Evolutionary conservation across 192 early-diverging fungal genomes (phyloP).

Genomic region (Coemansia sp.): DNA sequence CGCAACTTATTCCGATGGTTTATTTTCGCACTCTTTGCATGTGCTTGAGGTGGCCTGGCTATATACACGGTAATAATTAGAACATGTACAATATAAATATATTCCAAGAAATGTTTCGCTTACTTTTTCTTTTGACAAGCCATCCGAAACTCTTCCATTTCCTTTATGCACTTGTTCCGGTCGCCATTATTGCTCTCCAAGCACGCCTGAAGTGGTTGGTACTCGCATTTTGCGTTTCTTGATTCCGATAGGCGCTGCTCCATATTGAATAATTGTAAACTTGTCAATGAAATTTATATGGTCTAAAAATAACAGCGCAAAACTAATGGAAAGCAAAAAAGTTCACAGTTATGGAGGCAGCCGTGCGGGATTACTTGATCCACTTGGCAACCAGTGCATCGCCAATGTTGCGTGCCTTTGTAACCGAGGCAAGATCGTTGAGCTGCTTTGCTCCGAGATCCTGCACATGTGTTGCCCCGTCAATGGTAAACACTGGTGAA

Average conservation of each 20-base stretch:
- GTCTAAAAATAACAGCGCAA: neutral
- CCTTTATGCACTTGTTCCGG: conserved; percentile 59
- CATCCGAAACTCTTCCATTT: conserved; percentile 63
- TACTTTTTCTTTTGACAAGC: conserved; percentile 58
- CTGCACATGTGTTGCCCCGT: conserved; percentile 42
- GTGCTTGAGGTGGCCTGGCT: neutral
- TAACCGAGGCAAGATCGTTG: conserved; percentile 23
- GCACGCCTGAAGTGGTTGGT: conserved; percentile 60
- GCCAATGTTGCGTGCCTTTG: conserved; percentile 18
- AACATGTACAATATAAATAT: neutral
- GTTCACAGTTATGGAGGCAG: too few species aligned
- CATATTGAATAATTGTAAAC: neutral
- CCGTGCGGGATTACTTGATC: conserved; percentile 3
- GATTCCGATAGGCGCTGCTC: neutral
- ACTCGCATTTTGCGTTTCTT: conserved; percentile 48
- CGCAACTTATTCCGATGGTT: neutral
- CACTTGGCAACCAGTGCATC: conserved; percentile 21
- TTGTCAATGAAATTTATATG: neutral
- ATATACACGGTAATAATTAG: neutral
- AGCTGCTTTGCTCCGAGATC: conserved; percentile 14
- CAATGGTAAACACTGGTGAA: conserved; percentile 20
- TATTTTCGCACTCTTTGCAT: neutral
- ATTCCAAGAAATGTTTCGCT: neutral
- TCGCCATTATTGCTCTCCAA: conserved; percentile 59
- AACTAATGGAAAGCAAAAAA: too few species aligned